Conservation (phyloP, 1,284 basidiomycete genomes). For the Cutaneotrichosporon sp. region DNA sequence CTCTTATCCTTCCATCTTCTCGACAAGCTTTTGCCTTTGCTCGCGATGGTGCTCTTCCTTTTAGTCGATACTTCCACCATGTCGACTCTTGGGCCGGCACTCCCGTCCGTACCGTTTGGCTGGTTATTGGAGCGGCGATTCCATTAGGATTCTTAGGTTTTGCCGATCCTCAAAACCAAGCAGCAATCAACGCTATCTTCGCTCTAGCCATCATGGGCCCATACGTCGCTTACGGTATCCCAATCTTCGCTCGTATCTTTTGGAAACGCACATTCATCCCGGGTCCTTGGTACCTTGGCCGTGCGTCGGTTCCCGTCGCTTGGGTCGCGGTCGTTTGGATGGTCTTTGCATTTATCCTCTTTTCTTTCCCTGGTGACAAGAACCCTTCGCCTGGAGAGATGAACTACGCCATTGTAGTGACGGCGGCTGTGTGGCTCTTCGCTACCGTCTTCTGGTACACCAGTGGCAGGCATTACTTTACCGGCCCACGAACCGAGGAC, state of each 20-base stretch:
- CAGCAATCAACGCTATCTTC: constrained; percentile 49
- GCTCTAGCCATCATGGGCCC: constrained; percentile 41
- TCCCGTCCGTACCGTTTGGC: constrained; percentile 48
- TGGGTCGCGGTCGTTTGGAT: constrained; percentile 41
- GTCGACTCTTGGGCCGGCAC: constrained; percentile 35
- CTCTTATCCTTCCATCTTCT: constrained; percentile 50
- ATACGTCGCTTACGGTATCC: constrained; percentile 42
- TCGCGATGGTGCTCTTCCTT: constrained; percentile 67
- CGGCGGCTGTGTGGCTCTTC: constrained; percentile 41
- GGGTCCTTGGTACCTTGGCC: constrained; percentile 45
- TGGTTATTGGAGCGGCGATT: constrained; percentile 37
- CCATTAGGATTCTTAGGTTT: constrained; percentile 44
- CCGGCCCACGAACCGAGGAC: constrained; percentile 20
- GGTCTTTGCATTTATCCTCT: constrained; percentile 45
- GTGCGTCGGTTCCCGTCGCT: constrained; percentile 34
- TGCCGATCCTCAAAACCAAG: constrained; percentile 39
- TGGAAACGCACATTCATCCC: constrained; percentile 38
- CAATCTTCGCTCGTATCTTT: constrained; percentile 42
- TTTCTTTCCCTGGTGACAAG: constrained; percentile 33
- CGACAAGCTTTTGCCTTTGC: constrained; percentile 67
- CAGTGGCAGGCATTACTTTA: constrained; percentile 48
- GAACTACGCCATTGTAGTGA: constrained; percentile 46
- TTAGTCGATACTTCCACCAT: constrained; percentile 61
- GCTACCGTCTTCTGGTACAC: constrained; percentile 41
- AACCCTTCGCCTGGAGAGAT: constrained; percentile 30